These are phyloP conservation scores for Excoecaria cochinchinensis DNA, from an alignment of 345 rosid species.

Conservation along the genomic window DNA sequence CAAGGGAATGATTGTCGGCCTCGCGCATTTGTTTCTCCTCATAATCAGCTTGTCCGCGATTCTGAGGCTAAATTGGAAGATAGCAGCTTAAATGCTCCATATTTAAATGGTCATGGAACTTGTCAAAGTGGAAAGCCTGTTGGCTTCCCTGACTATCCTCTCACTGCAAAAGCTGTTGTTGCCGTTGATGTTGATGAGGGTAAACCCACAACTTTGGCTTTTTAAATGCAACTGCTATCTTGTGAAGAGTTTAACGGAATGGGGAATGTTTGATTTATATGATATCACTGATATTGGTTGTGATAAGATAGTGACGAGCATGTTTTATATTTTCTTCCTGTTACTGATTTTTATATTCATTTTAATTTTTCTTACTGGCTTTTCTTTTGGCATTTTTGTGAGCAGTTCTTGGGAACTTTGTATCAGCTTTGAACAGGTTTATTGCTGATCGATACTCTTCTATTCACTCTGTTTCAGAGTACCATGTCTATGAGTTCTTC, in stretches of 20 bases:
- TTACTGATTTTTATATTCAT: neutral
- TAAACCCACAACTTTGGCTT: conserved; percentile 11
- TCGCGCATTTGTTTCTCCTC: conserved; percentile 41
- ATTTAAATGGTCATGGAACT: conserved; percentile 42
- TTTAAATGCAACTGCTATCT: neutral
- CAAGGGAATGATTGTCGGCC: conserved; percentile 38
- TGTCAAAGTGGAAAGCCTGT: conserved; percentile 41
- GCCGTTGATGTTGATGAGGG: conserved; percentile 99
- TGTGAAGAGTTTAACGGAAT: neutral
- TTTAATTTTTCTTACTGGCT: neutral
- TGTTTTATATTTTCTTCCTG: neutral
- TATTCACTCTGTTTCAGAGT: conserved; percentile 79
- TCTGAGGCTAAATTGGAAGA: conserved; percentile 48
- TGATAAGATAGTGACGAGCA: neutral
- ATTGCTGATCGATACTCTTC: conserved; percentile 79
- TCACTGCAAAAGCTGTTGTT: conserved; percentile 58
- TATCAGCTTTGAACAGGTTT: conserved; percentile 89
- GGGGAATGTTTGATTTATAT: neutral
- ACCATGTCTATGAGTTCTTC: conserved; percentile 93
- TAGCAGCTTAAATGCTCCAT: conserved; percentile 21
- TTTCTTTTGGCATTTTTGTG: conserved; percentile 11
- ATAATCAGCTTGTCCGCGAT: conserved; percentile 39
- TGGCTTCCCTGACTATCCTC: conserved; percentile 37
- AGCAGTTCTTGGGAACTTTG: conserved; percentile 91
- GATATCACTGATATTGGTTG: neutral